Evolutionary conservation across 306 rosid genomes (phyloP), one percentile per base, ranked within the genome.

Genomic region (Alnus glutinosa): DNA sequence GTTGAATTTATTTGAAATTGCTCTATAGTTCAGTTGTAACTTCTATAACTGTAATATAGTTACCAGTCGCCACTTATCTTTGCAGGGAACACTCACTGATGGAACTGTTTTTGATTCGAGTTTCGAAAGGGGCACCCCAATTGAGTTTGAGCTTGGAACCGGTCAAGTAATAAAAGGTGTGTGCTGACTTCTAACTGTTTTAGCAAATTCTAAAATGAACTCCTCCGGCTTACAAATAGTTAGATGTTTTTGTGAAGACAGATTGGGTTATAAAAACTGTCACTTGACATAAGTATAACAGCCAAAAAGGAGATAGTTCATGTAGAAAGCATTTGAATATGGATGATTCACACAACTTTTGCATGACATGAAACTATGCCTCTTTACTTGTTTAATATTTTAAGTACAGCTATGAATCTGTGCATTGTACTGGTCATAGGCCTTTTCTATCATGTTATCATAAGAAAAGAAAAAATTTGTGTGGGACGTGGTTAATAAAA

Each of bases 31-130:
- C 49, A 36, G 49, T 39, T 67, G 14, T 67, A 55, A 59, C 37
- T 28, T 67, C n/a, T 42, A 67, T 39, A 16, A 3, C 13, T 16
- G 72, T 47, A 67, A 37, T 67, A 67, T 67, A 42, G 12, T 66
- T 66, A 36, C 49, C 2, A 16, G 51, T 83, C 55, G 39, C 75
- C 58, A 46, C 59, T 47, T 74, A 37, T 81, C 47, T 74, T 79
- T 87, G 79, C 90, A 96, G 99, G 99, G 99, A 68, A 96, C 89
- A 83, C 97, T 96, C 85, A 90, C 97, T 0, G 99, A 96, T 82
- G 98, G 99, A 78, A 96, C 99, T 70, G 99, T 93, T 51, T 96
- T 96, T 46, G 98, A 96, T 83, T 96, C 99, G 48, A 96, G 99
- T 83, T 93, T 86, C 73, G 97, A 96, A 77, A 87, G 99, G 78